Evolutionary conservation across 768 basidiomycete genomes (phyloP).

Genomic region (Lactifluus echinatus): DNA sequence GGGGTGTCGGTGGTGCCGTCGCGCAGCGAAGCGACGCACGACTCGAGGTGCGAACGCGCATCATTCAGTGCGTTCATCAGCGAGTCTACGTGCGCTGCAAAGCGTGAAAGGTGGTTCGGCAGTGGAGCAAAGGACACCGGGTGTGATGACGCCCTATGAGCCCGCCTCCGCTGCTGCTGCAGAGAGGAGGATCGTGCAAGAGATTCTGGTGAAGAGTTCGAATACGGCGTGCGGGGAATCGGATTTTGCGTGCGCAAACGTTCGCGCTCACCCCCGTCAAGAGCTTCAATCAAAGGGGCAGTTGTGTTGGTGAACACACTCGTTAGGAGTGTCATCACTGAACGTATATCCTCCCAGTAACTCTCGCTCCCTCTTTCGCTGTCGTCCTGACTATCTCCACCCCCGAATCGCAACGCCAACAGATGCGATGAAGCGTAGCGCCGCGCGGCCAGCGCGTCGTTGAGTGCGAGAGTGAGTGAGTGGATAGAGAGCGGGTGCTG

Average conservation of each 20-base stretch:
- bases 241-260: slow-evolving; percentile 44
- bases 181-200: not conserved
- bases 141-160: slow-evolving; percentile 22
- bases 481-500: slow-evolving; percentile 63
- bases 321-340: slow-evolving; percentile 62
- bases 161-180: not conserved
- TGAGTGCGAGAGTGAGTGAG: slow-evolving; percentile 50
- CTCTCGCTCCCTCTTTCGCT: slow-evolving; percentile 28
- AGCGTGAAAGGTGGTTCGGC: slow-evolving; percentile 58
- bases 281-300: slow-evolving; percentile 49
- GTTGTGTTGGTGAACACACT: slow-evolving; percentile 59
- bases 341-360: slow-evolving; percentile 82
- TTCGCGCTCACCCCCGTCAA: slow-evolving; percentile 51
- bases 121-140: slow-evolving; percentile 60
- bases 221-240: slow-evolving; percentile 25
- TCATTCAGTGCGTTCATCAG: slow-evolving; percentile 62
- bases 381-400: slow-evolving; percentile 23
- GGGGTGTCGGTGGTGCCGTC: too few relatives aligned
- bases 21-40: slow-evolving; percentile 51
- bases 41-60: slow-evolving; percentile 56
- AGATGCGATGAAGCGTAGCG: slow-evolving; percentile 75
- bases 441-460: slow-evolving; percentile 60
- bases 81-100: slow-evolving; percentile 65
- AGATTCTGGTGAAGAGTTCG: not conserved
- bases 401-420: slow-evolving; percentile 63